Evolutionary conservation across 148 eudicot species (phyloP).

Genomic region (Agrostemma githago): DNA sequence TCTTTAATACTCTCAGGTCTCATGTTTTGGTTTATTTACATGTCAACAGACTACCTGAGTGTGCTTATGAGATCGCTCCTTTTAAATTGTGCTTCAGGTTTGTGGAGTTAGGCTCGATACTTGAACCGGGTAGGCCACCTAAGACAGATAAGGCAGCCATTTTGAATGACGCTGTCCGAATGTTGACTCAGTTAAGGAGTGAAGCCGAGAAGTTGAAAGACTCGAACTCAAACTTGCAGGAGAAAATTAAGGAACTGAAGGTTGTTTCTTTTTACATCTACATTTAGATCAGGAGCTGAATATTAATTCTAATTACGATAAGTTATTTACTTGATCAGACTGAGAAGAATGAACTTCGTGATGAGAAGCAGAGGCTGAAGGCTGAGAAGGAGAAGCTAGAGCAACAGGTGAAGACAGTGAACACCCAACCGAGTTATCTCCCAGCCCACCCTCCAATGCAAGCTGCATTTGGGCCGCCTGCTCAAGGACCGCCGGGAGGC

Average conservation of each 20-base stretch:
- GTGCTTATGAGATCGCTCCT: not conserved
- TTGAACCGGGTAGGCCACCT: constrained; percentile 63
- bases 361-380: constrained; percentile 79
- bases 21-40: not conserved
- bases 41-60: not conserved
- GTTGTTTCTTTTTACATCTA: constrained; percentile 12
- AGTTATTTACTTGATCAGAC: constrained; percentile 24
- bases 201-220: constrained; percentile 66
- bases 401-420: constrained; percentile 53
- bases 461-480: constrained; percentile 48
- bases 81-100: constrained; percentile 37
- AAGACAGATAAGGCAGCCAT: constrained; percentile 69
- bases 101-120: constrained; percentile 54
- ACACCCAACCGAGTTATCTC: constrained; percentile 47
- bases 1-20: not conserved
- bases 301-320: not conserved
- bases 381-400: constrained; percentile 70
- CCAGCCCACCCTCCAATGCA: constrained; percentile 51
- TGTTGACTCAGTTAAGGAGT: constrained; percentile 56
- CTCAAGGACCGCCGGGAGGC: constrained; percentile 44
- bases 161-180: constrained; percentile 57
- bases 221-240: constrained; percentile 53
- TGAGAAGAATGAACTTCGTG: constrained; percentile 71
- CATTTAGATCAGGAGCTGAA: not conserved
- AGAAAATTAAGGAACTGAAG: constrained; percentile 71